Base-by-base conservation (phyloP, 2,329 filamentous ascomycete genomes). In the Penicillium capsulatum region DNA sequence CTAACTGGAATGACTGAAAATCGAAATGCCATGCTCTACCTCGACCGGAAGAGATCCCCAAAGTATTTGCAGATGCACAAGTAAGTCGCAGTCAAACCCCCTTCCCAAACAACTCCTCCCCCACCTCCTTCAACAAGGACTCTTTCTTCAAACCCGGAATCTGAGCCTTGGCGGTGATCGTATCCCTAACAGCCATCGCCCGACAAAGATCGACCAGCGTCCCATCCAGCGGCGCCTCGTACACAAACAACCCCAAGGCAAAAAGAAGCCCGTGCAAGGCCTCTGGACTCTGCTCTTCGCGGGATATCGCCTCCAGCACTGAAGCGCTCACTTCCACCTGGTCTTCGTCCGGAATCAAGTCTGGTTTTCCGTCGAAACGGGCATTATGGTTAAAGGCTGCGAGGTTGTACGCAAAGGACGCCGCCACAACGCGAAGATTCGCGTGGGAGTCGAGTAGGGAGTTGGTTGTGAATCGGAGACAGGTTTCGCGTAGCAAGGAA, bases 261-360 rank as follows among this genome's bases (percentile, higher is more conserved):
- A 89, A 71, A 22, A 95, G 55, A 62, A 90, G 79, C 0, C 87
- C 87, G 56, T 84, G 85, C 10, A 90, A 64, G 0, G 85, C 84
- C 54, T 95, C 89, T 8, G 62, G 62, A 60, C 67, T 75, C 49
- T 75, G 61, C 32, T 64, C 64, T 44, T 79, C 76, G 4, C 65
- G 63, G 13, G 60, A 61, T 0, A 91, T 78, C 2, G 85, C 84
- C 64, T 96, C 89, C 1, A 95, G 68, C 6, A 92, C 67, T 1
- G 86, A 84, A 0, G 90, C 90, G 0, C 84, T 80, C 4, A 97
- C 70, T 63, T 95, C 89, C 1, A 94, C 78, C 57, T 92, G 84
- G 42, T 85, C 81, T 2, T 74, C 77, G 26, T 87, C 83, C 0
- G 79, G 70, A 3, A 96, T 63, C 0, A 67, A 69, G 32, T 84